Percentiles rank a stretch among this genome's conserved stretches.
Evolutionary conservation across 2,329 filamentous ascomycete species (phyloP).

Genomic region (Trichoderma endophyticum): DNA sequence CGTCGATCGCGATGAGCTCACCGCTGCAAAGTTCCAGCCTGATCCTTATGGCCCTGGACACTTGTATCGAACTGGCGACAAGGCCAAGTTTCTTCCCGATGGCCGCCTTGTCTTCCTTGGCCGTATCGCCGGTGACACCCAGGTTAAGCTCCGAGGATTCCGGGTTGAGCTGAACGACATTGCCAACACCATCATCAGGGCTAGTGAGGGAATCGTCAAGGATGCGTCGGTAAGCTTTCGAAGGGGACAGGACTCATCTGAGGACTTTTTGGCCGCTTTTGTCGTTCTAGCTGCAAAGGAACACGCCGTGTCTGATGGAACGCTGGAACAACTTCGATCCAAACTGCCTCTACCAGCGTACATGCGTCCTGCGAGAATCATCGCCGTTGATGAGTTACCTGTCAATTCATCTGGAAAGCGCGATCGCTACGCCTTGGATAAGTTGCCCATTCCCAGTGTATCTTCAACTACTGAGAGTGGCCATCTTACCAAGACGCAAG

Average conservation of each 20-base stretch:
- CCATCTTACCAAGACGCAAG: not conserved
- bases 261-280: conserved; percentile 29
- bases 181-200: conserved; percentile 24
- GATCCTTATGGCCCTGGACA: conserved; percentile 22
- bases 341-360: conserved; percentile 30
- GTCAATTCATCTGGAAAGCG: conserved; percentile 31
- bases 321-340: not conserved
- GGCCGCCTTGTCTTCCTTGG: conserved; percentile 37
- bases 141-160: conserved; percentile 45
- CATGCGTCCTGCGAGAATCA: conserved; percentile 32
- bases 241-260: conserved; percentile 18
- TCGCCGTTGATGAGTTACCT: conserved; percentile 30
- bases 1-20: conserved; percentile 28
- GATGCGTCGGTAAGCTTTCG: conserved; percentile 25
- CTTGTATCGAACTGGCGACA: conserved; percentile 43
- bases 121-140: conserved; percentile 40
- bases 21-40: conserved; percentile 8
- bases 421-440: conserved; percentile 28
- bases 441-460: conserved; percentile 23
- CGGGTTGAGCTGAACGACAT: conserved; percentile 47
- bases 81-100: conserved; percentile 32
- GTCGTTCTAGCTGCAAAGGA: conserved; percentile 22
- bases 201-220: conserved; percentile 20
- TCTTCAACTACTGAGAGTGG: not conserved
- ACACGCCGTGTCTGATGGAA: not conserved